Percentiles rank a stretch among this genome's conserved stretches.
Conservation (phyloP, 208 protist genomes). For the Wallacemonas sp. region DNA sequence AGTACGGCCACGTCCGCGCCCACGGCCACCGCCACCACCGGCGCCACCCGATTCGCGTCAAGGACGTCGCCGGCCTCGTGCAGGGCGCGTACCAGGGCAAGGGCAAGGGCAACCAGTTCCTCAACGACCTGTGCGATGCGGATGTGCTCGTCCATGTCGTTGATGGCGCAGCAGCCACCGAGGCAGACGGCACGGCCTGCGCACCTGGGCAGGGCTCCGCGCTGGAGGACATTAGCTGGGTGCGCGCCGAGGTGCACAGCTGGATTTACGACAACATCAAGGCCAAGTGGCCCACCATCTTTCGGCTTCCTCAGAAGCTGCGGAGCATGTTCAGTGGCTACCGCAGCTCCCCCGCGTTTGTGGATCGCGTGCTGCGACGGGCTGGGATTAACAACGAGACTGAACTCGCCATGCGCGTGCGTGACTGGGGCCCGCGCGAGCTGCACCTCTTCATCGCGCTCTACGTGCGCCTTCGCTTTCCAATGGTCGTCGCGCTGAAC, state of each 20-base stretch:
- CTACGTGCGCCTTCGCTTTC: constrained; percentile 90
- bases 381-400: constrained; percentile 51
- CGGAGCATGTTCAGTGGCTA: constrained; percentile 93
- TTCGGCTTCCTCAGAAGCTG: constrained; percentile 69
- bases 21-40: constrained; percentile 41
- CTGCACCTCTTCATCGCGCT: constrained; percentile 90
- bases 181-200: constrained; percentile 85
- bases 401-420: constrained; percentile 34
- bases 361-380: constrained; percentile 62
- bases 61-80: constrained; percentile 94
- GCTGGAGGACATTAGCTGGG: constrained; percentile 89
- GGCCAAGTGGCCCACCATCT: constrained; percentile 77
- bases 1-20: constrained; percentile 60
- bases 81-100: constrained; percentile 93
- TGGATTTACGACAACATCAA: constrained; percentile 95
- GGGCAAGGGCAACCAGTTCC: constrained; percentile 94
- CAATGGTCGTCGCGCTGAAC: constrained; percentile 92
- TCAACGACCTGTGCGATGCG: constrained; percentile 94
- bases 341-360: constrained; percentile 70
- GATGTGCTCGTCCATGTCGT: constrained; percentile 95
- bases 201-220: constrained; percentile 62
- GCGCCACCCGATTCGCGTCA: constrained; percentile 81
- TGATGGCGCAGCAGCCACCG: constrained; percentile 87
- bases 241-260: constrained; percentile 90
- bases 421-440: constrained; percentile 61